phyloP scores from a whole-genome alignment of 805 yeast genomes.

The Candida ortonii region DNA sequence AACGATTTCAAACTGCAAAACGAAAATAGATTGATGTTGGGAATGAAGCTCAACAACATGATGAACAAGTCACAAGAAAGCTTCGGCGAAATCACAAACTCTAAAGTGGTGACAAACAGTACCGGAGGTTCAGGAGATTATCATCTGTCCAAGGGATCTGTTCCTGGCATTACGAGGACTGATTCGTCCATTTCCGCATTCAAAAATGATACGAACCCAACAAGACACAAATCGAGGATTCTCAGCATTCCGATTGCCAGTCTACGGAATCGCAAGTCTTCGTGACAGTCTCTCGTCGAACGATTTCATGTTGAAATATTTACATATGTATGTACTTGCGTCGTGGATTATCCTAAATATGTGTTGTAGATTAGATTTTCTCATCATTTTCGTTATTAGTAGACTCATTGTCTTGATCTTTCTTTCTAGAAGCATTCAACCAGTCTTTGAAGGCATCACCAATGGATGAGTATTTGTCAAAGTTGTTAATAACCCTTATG shows the following conservation, averaged over 20 bases:
- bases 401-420: too few species aligned
- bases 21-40: conserved; percentile 29
- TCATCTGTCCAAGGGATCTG: too few species aligned
- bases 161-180: too few species aligned
- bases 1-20: conserved; percentile 29
- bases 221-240: conserved; percentile 26
- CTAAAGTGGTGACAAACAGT: too few species aligned
- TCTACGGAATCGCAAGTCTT: conserved; percentile 20
- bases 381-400: too few species aligned
- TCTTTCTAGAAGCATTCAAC: conserved; percentile 24
- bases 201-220: too few species aligned
- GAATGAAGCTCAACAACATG: conserved; percentile 26
- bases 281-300: neutral
- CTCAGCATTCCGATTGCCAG: conserved; percentile 35
- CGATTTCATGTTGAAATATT: neutral
- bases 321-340: conserved; percentile 3
- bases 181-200: too few species aligned
- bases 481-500: conserved; percentile 33
- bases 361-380: neutral
- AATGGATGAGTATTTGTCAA: conserved; percentile 33
- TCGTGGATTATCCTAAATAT: too few species aligned
- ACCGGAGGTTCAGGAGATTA: too few species aligned
- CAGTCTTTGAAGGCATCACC: conserved; percentile 38
- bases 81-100: conserved; percentile 6
- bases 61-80: conserved; percentile 27